phyloP scores from a whole-genome alignment of 768 basidiomycete species.

The Boletus subparvulus region DNA sequence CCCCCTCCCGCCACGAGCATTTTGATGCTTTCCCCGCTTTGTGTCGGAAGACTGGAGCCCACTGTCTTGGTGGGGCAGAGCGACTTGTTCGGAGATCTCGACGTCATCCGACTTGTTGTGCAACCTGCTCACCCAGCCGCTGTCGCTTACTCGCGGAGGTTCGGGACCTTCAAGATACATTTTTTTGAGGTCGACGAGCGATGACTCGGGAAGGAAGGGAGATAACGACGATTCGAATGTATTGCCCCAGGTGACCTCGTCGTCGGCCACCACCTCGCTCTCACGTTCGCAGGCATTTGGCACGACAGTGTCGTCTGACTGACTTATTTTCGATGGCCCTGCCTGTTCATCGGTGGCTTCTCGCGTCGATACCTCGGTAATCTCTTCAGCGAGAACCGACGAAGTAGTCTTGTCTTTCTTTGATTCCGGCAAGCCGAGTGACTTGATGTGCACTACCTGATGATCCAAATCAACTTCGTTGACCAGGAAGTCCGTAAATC shows the following conservation, averaged over 20 bases:
- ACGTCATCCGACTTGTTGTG: slow-evolving; percentile 34
- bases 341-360: slow-evolving; percentile 6
- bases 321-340: slow-evolving; percentile 6
- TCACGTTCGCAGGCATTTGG: background rate
- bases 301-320: background rate
- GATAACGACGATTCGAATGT: slow-evolving; percentile 53
- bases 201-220: slow-evolving; percentile 61
- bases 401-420: slow-evolving; percentile 40
- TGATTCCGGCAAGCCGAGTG: slow-evolving; percentile 66
- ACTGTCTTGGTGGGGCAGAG: background rate
- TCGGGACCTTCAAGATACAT: slow-evolving; percentile 82
- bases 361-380: slow-evolving; percentile 11
- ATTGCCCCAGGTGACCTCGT: slow-evolving; percentile 64
- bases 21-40: slow-evolving; percentile 41
- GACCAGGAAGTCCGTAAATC: slow-evolving; percentile 97
- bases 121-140: slow-evolving; percentile 65
- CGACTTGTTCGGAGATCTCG: slow-evolving; percentile 12
- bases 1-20: slow-evolving; percentile 41
- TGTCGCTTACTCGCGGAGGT: slow-evolving; percentile 70
- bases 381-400: slow-evolving; percentile 19
- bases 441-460: slow-evolving; percentile 78
- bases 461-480: slow-evolving; percentile 84
- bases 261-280: background rate
- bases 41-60: slow-evolving; percentile 27
- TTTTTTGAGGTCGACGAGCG: slow-evolving; percentile 61